Evolutionary conservation across 306 rosid genomes (phyloP).

Genomic region (Dryas alaskensis): DNA sequence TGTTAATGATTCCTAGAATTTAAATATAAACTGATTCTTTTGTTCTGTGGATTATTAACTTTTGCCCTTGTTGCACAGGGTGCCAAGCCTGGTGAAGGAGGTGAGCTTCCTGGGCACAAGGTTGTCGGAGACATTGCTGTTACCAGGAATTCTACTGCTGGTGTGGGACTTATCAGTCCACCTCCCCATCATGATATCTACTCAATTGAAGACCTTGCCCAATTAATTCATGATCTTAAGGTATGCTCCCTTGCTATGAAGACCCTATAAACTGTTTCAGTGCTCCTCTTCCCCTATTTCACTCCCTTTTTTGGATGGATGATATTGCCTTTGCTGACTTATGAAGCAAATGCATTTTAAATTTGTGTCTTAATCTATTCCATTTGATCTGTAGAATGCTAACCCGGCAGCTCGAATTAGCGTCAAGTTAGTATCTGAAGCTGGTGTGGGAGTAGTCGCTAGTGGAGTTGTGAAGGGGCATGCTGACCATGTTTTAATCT

Average conservation of each 20-base stretch:
- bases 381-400: conserved; percentile 59
- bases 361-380: conserved; percentile 16
- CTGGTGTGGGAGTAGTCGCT: conserved; percentile 97
- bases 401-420: conserved; percentile 94
- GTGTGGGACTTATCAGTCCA: conserved; percentile 98
- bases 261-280: not conserved
- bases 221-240: conserved; percentile 91
- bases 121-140: conserved; percentile 91
- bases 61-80: conserved; percentile 55
- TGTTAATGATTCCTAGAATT: conserved; percentile 42
- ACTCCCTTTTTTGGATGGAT: not conserved
- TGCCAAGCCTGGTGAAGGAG: conserved; percentile 99
- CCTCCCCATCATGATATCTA: conserved; percentile 99
- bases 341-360: not conserved
- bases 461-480: conserved; percentile 99
- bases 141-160: conserved; percentile 95
- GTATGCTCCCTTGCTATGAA: conserved; percentile 26
- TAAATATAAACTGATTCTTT: conserved; percentile 17
- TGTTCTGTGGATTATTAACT: conserved; percentile 25
- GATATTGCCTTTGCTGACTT: not conserved
- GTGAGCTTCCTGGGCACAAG: conserved; percentile 99
- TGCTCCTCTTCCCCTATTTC: not conserved
- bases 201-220: conserved; percentile 98
- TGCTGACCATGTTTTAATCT: conserved; percentile 92
- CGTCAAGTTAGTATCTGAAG: conserved; percentile 97